Base-by-base conservation (phyloP, 2,329 filamentous ascomycete genomes). In the Talaromyces sp. region DNA sequence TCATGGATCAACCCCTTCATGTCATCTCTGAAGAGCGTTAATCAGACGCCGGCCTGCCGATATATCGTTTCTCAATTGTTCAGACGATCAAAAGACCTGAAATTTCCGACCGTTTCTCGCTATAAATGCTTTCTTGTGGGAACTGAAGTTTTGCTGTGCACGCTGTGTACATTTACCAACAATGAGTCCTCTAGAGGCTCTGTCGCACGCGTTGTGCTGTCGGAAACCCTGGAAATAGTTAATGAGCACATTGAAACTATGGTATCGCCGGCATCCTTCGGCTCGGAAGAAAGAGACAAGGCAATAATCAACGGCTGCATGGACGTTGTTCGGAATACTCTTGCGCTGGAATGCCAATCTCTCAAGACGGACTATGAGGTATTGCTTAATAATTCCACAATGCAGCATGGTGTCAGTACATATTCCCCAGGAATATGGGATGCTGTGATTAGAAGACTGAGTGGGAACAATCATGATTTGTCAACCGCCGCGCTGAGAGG, bases 1-100 rank as follows among this genome's bases (percentile, higher is more conserved):
- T 85, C 85, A 25, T 98, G 93, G 92, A 85, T 95, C 33, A 81
- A 82, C 25, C 86, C 88, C 0, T 92, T 96, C 71, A 84, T 96
- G 64, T 81, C 84, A 32, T 96, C 92, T 1, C 83, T 97, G 62
- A 87, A 88, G 62, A 82, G 88, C 5, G 85, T 88, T 60, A 91
- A 92, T 69, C 86, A 92, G 62, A 87, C 89, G 19, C 89, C 93
- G 66, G 89, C 91, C 8, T 93, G 92, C 72, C 87, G 92, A 63
- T 86, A 89, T n/a, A 79, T 97, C 49, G 82, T 91, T 44, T 84
- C 89, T 64, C 87, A 92, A 59, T 82, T 96, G 10, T 84, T 97
- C 49, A 83, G 86, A 60, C 84, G 83, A 54, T 71, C 81, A 27
- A 77, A 81, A 65, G 72, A 75, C 60, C 59, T 66, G 3, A 70